Evolutionary conservation across 139 green algal genomes (phyloP), one percentile per base, ranked within the genome.

Genomic region (Raphidocelis subcapitata): DNA sequence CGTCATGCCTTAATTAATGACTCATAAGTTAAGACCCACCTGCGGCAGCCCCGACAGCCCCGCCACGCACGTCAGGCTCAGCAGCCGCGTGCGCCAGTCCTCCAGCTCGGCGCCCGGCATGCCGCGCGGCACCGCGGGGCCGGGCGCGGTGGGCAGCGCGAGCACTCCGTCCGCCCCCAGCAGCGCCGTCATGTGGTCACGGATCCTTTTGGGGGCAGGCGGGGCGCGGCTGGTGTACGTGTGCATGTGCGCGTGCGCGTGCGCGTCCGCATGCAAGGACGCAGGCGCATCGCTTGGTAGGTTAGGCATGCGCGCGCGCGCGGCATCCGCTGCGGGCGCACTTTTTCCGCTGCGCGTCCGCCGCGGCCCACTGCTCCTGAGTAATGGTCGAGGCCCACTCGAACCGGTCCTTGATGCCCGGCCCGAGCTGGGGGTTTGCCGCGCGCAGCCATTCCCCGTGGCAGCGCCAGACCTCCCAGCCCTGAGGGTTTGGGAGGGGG

Each of bases 41-140:
- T 97, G 90, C 3, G 93, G 93, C n/a, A 98, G 79, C 0, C 92
- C 88, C 4, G 77, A 72, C n/a, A 97, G 81, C 2, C 90, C 88
- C 0, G 90, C 88, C 24, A 96, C 89, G 75, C 80, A 87, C 3
- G 89, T 97, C 5, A 98, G 82, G 35, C 69, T 79, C 41, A 98
- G 77, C 46, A 91, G 67, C 2, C 77, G 62, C 26, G 47, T 75
- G 14, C 93, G 82, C 70, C 89, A 94, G 0, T 61, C 75, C 33
- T 94, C 83, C 71, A 97, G 64, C 68, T 93, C 41, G 1, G 73
- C 54, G 18, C 47, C 56, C 3, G 56, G 73, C 65, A 52, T 76
- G 24, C 32, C 37, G 41, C 55, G 24, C 4, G 24, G 2, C 44
- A 55, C 23, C 4, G 93, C 87, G 28, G 93, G 91, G 0, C 86